Evolutionary conservation across 208 protist genomes (phyloP), one percentile per base, ranked within the genome.

Genomic region (Wallacemonas collosoma): DNA sequence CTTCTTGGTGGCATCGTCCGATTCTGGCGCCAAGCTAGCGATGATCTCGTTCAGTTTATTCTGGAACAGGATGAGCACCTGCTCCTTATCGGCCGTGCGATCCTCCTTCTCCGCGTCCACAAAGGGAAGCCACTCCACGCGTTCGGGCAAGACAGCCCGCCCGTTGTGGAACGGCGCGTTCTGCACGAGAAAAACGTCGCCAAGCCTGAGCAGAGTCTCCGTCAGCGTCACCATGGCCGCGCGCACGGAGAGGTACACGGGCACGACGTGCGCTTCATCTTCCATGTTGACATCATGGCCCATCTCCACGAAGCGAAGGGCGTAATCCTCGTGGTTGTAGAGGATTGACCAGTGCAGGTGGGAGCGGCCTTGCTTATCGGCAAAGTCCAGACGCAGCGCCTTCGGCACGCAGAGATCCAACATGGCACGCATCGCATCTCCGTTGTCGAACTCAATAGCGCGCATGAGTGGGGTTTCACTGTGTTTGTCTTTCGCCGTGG

Each of bases 141-240:
- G 85, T 14, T 96, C 91, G 6, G 78, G 80, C 64, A 90, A 55
- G 62, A 96, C 81, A 15, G 76, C 82, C 35, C 82, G 80, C 38
- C 89, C 87, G 76, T 96, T 94, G 77, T 96, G 91, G 65, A 93
- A 93, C 3, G 85, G 82, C 26, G 86, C 85, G 47, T 87, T 87
- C 70, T 96, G 91, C 17, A 96, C 79, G 15, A 85, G 69, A 63
- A 96, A 93, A 5, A 78, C 50, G 41, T 96, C 91, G 45, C 82
- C 74, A 40, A 77, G 54, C 56, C 83, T 64, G 48, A 93, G 55
- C 43, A 94, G 68, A 41, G 80, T 71, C 26, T 66, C 71, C 54
- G 85, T 77, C 17, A 94, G 78, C 43, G 9, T 2, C 61, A 82
- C 68, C 88, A 94, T 93, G 7, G 82, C 86, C 3, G 73, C 86